Evolutionary conservation across 1,139 yeast genomes (phyloP).

Genomic region (Suzukiozyma palmioleophila): DNA sequence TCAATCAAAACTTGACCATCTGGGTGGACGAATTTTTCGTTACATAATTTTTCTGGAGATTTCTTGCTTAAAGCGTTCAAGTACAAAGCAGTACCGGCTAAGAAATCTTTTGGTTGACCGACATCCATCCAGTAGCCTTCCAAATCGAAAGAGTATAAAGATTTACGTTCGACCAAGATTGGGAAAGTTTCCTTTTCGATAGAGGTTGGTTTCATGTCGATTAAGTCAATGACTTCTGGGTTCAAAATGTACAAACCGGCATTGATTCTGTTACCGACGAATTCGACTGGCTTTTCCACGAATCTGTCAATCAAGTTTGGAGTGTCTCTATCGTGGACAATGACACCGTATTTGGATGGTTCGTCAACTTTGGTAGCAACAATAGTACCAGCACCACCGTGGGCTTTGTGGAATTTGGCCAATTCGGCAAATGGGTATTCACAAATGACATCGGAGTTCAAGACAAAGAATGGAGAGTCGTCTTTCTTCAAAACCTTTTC

Average conservation of each 20-base stretch:
- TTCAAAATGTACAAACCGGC: constrained; percentile 96
- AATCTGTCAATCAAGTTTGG: constrained; percentile 96
- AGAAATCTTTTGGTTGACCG: constrained; percentile 99
- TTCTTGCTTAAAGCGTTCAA: constrained; percentile 82
- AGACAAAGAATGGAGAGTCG: constrained; percentile 92
- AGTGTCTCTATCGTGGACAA: constrained; percentile 90
- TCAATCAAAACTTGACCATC: constrained; percentile 95
- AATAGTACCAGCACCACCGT: constrained; percentile 97
- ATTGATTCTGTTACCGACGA: constrained; percentile 96
- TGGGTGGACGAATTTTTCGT: constrained; percentile 62
- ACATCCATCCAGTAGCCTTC: constrained; percentile 99
- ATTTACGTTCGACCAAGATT: constrained; percentile 79
- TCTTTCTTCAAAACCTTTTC: constrained; percentile 92
- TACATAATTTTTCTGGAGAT: constrained; percentile 64
- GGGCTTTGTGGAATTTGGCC: constrained; percentile 88
- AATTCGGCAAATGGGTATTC: constrained; percentile 96
- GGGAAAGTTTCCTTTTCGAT: constrained; percentile 99
- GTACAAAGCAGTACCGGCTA: constrained; percentile 93
- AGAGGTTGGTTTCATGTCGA: constrained; percentile 97
- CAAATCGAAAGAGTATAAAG: constrained; percentile 91
- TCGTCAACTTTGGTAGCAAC: constrained; percentile 99
- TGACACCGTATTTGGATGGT: constrained; percentile 99
- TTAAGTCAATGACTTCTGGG: constrained; percentile 94
- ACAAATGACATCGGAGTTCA: constrained; percentile 97
- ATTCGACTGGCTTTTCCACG: constrained; percentile 99